Conservation (phyloP, 2,329 filamentous ascomycete genomes). For the Hymenoscyphus fraxineus region DNA sequence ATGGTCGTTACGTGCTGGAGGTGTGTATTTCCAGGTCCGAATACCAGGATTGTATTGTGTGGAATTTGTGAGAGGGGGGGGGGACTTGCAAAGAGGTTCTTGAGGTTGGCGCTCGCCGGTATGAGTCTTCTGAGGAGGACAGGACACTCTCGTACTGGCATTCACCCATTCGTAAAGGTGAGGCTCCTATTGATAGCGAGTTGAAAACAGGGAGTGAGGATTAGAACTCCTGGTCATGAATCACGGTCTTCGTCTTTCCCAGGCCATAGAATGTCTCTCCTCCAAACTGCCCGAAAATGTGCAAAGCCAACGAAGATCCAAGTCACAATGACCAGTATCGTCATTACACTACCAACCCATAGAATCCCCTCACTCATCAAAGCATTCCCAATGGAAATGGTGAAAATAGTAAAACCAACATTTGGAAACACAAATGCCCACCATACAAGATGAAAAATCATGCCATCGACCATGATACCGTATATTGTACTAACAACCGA, state of each 20-base stretch:
- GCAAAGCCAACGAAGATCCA: constrained; percentile 31
- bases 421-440: constrained; percentile 63
- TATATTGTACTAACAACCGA: constrained; percentile 36
- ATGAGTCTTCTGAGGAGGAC: no score
- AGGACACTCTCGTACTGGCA: neutral
- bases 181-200: neutral
- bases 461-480: constrained; percentile 43
- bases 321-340: constrained; percentile 38
- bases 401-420: constrained; percentile 55
- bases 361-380: constrained; percentile 44
- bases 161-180: neutral
- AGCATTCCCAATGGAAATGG: constrained; percentile 50
- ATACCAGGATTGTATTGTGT: neutral
- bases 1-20: no score
- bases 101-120: no score
- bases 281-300: constrained; percentile 33
- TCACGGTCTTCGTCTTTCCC: constrained; percentile 36
- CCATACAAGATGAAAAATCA: constrained; percentile 58
- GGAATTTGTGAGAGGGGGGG: neutral
- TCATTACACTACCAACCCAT: constrained; percentile 50
- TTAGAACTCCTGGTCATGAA: constrained; percentile 19
- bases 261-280: constrained; percentile 35
- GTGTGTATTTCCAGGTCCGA: no score
- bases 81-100: neutral
- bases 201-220: neutral